Evolutionary conservation across 179 eudicot species (phyloP), one percentile per base, ranked within the genome.

Genomic region (Silene vulgaris): DNA sequence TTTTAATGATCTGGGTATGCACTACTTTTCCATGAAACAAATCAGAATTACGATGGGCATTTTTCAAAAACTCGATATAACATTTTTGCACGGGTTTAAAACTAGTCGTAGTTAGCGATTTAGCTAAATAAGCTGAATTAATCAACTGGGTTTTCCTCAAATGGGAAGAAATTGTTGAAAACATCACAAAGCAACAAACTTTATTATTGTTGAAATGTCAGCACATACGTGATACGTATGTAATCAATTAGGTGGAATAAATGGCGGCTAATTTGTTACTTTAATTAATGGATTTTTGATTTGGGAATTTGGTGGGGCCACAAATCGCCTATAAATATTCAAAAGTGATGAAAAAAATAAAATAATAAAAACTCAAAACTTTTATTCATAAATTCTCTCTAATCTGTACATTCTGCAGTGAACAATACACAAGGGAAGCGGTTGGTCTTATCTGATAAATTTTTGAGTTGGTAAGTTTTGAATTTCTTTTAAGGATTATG

Each of bases 1-100:
- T 26, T 85, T 87, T 87, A 21, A 87, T 26, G 68, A 88, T 75
- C 21, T 80, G 81, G 61, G 89, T 82, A 76, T 90, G 95, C 48
- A 87, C 78, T 63, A 82, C 56, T 85, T 79, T 84, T 78, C 84
- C 89, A 32, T 76, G 74, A 54, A 23, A 73, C 20, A 85, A 75
- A 80, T 81, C 79, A 8, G 78, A 80, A 65, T 76, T 56, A 64
- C 75, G 77, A 17, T 72, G 73, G 75, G 86, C 83, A 71, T 37
- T 70, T 50, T 72, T 81, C 65, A 90, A 73, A 37, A 80, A 74
- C 66, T 69, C 74, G 64, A 79, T 73, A 74, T 78, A 87, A 65
- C 65, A 19, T 21, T 20, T 76, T 72, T 69, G 69, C 71, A 20
- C 30, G 23, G 56, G 8, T 76, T 65, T 59, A 72, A 56, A 4